phyloP scores from a whole-genome alignment of 2,329 filamentous ascomycete species.

The Monosporascus sp. region DNA sequence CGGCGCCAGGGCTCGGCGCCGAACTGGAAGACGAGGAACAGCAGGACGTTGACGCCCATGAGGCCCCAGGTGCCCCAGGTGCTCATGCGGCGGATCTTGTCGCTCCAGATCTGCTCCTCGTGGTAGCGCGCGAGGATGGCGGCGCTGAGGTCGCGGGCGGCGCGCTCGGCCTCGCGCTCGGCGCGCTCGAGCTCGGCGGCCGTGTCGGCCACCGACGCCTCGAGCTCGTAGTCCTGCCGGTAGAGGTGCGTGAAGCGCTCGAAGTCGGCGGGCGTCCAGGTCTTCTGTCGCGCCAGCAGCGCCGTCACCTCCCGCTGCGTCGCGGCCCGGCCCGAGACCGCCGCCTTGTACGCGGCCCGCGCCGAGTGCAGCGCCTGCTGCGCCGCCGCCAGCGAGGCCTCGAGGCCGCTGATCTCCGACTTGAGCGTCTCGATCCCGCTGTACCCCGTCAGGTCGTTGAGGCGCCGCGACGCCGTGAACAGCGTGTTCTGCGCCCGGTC shows the following conservation, averaged over 20 bases:
- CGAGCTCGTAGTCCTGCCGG: slow-evolving; percentile 86
- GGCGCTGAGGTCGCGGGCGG: slow-evolving; percentile 69
- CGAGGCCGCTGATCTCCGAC: slow-evolving; percentile 65
- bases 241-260: slow-evolving; percentile 94
- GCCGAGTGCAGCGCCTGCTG: slow-evolving; percentile 64
- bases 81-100: slow-evolving; percentile 91
- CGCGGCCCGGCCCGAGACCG: slow-evolving; percentile 74
- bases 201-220: slow-evolving; percentile 71
- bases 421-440: slow-evolving; percentile 85
- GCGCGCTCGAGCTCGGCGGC: slow-evolving; percentile 67
- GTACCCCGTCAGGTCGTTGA: slow-evolving; percentile 95
- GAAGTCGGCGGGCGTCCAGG: slow-evolving; percentile 80
- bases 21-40: slow-evolving; percentile 82
- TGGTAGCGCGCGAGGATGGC: slow-evolving; percentile 89
- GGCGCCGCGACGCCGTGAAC: slow-evolving; percentile 76
- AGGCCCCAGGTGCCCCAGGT: slow-evolving; percentile 98
- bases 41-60: slow-evolving; percentile 91
- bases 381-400: slow-evolving; percentile 51
- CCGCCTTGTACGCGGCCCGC: slow-evolving; percentile 74
- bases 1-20: slow-evolving; percentile 91
- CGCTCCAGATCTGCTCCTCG: slow-evolving; percentile 98
- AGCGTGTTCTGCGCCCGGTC: slow-evolving; percentile 83
- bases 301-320: slow-evolving; percentile 96
- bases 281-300: slow-evolving; percentile 87
- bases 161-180: slow-evolving; percentile 75